A percentile compares a stretch with the other conserved stretches of the same genome.
These are phyloP conservation scores for Apophysomyces sp. DNA, from an alignment of 371 early-diverging fungal species.

Conservation along the genomic window DNA sequence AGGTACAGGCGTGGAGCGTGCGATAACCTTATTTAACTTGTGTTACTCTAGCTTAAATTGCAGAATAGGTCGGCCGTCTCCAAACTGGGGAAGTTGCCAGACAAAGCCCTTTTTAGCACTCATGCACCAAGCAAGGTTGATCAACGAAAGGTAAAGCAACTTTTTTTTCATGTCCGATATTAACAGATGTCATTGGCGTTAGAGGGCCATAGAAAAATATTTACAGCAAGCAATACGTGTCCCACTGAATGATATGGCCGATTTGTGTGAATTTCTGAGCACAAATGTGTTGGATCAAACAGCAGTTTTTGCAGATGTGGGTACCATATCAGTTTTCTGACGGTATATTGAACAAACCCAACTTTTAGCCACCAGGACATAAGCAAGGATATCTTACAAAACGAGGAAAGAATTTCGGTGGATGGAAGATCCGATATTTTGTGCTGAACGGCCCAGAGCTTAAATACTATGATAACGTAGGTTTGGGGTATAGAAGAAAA, in stretches of 20 bases:
- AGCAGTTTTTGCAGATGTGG: constrained; percentile 5
- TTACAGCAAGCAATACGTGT: constrained; percentile 60
- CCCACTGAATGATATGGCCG: constrained; percentile 52
- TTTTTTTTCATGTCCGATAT: not conserved
- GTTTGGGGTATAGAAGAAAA: not conserved
- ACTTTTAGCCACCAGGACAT: constrained; percentile 17
- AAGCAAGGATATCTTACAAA: constrained; percentile 86
- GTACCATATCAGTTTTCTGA: not conserved
- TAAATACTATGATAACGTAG: constrained; percentile 66
- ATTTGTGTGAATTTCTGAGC: constrained; percentile 68
- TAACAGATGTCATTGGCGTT: not conserved
- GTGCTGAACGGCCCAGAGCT: constrained; percentile 59
- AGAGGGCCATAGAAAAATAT: constrained; percentile 71
- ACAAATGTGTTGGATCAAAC: constrained; percentile 50
- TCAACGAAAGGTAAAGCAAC: constrained; percentile 37
- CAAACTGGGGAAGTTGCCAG: constrained; percentile 69
- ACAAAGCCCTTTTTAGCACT: constrained; percentile 73
- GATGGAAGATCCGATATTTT: constrained; percentile 87
- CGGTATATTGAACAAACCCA: not conserved
- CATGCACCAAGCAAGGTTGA: constrained; percentile 68
- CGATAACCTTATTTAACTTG: not conserved
- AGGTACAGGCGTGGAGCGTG: constrained; percentile 44
- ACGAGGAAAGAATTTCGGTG: constrained; percentile 85
- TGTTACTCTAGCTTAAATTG: constrained; percentile 12
- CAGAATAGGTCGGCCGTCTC: constrained; percentile 36